These are phyloP conservation scores for Nephromyces sp. DNA, from an alignment of 169 alveolate genomes.

Conservation along the genomic window DNA sequence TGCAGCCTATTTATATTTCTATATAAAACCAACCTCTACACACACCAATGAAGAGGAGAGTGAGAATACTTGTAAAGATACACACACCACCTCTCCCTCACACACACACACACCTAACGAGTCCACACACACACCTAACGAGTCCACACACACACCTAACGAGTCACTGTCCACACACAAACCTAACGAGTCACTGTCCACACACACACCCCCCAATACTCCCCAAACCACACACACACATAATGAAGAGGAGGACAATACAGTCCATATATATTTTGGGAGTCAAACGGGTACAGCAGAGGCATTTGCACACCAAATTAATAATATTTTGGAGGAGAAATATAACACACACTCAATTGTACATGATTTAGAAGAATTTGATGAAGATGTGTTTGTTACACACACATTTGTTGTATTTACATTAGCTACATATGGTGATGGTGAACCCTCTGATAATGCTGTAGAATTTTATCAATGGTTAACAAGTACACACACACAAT, in stretches of 20 bases:
- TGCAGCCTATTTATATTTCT: too few relatives aligned
- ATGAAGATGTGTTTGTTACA: constrained; percentile 25
- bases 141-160: too few relatives aligned
- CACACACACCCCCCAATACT: too few relatives aligned
- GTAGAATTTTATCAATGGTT: constrained; percentile 50
- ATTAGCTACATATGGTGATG: constrained; percentile 66
- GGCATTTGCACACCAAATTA: constrained; percentile 37
- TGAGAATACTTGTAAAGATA: too few relatives aligned
- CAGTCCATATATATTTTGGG: constrained; percentile 43
- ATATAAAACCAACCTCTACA: too few relatives aligned
- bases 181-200: too few relatives aligned
- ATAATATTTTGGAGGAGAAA: constrained; percentile 7
- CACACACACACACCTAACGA: too few relatives aligned
- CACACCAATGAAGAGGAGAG: too few relatives aligned
- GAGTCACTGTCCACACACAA: too few relatives aligned
- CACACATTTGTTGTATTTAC: constrained; percentile 39
- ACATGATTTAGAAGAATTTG: constrained; percentile 20
- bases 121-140: too few relatives aligned
- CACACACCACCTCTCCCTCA: too few relatives aligned
- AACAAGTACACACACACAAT: background rate
- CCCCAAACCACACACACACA: too few relatives aligned
- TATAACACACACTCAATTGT: constrained; percentile 1
- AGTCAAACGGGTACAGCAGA: constrained; percentile 53
- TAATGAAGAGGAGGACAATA: constrained; percentile 16
- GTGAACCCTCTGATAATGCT: constrained; percentile 66